Evolutionary conservation across 208 protist genomes (phyloP).

Genomic region (Trypanosoma cruzi): DNA sequence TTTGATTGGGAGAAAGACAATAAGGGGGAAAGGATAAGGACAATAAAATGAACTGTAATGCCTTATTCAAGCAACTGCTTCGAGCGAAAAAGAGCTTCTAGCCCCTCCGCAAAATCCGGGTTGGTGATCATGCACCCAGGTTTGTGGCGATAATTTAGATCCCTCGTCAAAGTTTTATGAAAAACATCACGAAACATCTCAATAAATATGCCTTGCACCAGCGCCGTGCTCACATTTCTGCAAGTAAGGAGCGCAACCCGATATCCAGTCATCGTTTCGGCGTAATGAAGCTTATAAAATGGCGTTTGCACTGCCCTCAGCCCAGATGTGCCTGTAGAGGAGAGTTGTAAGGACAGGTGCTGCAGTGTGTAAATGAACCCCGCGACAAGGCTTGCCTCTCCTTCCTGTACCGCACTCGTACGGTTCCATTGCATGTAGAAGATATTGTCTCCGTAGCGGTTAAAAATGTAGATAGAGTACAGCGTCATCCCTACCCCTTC

Average conservation of each 20-base stretch:
- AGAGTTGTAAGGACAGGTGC: slow-evolving; percentile 84
- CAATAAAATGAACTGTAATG: neutral
- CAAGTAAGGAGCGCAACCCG: slow-evolving; percentile 76
- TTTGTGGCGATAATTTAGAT: slow-evolving; percentile 72
- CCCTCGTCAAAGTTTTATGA: slow-evolving; percentile 53
- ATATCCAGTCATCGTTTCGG: slow-evolving; percentile 87
- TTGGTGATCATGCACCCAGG: slow-evolving; percentile 58
- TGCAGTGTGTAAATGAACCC: slow-evolving; percentile 91
- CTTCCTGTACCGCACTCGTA: slow-evolving; percentile 66
- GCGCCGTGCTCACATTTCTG: slow-evolving; percentile 49
- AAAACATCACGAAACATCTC: slow-evolving; percentile 74
- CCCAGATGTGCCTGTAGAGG: slow-evolving; percentile 45
- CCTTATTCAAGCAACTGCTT: slow-evolving; percentile 46
- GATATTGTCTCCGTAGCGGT: slow-evolving; percentile 87
- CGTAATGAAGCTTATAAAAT: slow-evolving; percentile 90
- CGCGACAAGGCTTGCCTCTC: slow-evolving; percentile 79
- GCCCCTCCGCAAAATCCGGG: slow-evolving; percentile 55
- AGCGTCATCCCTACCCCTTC: slow-evolving; percentile 57
- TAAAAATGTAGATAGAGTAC: slow-evolving; percentile 89
- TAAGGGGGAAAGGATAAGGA: neutral
- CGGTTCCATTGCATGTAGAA: slow-evolving; percentile 86
- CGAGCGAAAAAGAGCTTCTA: slow-evolving; percentile 56
- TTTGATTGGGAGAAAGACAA: neutral
- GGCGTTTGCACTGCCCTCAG: slow-evolving; percentile 76
- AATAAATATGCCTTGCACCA: slow-evolving; percentile 46